Evolutionary conservation across 805 yeast species (phyloP).

Genomic region (Candida saitoana): DNA sequence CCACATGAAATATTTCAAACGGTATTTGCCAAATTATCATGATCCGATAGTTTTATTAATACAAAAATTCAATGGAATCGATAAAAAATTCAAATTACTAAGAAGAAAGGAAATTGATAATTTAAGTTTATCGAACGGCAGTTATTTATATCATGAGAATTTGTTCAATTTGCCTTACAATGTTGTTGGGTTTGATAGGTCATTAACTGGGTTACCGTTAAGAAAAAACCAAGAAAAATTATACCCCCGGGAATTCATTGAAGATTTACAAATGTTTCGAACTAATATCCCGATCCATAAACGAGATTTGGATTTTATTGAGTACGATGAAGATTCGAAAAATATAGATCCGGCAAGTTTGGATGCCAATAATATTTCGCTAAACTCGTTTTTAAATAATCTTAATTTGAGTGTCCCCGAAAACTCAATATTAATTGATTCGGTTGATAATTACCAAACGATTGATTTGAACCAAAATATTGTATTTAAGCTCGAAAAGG

Average conservation of each 20-base stretch:
- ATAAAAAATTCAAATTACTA: slow-evolving; percentile 32
- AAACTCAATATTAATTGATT: slow-evolving; percentile 23
- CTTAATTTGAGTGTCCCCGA: slow-evolving; percentile 21
- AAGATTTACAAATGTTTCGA: slow-evolving; percentile 30
- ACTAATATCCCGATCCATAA: slow-evolving; percentile 29
- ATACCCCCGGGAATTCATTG: slow-evolving; percentile 37
- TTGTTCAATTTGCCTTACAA: slow-evolving; percentile 31
- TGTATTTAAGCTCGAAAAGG: slow-evolving; percentile 20
- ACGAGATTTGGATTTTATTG: slow-evolving; percentile 34
- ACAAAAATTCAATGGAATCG: slow-evolving; percentile 34
- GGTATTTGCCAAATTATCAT: slow-evolving; percentile 28
- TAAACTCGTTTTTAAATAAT: slow-evolving; percentile 9
- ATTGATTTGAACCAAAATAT: slow-evolving; percentile 15
- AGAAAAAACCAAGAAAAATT: slow-evolving; percentile 15
- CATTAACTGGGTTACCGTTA: slow-evolving; percentile 37
- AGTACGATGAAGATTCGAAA: slow-evolving; percentile 15
- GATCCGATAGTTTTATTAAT: slow-evolving; percentile 26
- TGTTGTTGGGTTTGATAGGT: slow-evolving; percentile 39
- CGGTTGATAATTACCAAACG: slow-evolving; percentile 26
- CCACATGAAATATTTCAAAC: slow-evolving; percentile 33
- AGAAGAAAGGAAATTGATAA: slow-evolving; percentile 31
- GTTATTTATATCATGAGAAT: slow-evolving; percentile 26
- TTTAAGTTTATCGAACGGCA: slow-evolving; percentile 24
- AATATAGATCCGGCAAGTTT: slow-evolving; percentile 17
- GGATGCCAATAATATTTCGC: slow-evolving; percentile 1